Evolutionary conservation across 75 land plant species (phyloP).

Genomic region (Cryptomeria japonica): DNA sequence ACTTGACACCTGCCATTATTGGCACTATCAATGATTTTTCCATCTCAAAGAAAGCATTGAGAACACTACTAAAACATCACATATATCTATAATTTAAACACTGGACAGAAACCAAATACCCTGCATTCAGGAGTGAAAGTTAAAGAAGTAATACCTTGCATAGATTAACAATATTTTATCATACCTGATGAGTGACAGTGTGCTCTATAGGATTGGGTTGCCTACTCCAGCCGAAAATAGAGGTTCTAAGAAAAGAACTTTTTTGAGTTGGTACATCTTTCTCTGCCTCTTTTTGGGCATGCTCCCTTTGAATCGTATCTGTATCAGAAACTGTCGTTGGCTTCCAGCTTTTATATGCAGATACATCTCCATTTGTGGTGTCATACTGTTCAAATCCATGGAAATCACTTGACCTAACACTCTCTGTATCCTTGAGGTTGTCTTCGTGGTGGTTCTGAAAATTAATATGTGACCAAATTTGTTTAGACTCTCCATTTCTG

Average conservation of each 20-base stretch:
- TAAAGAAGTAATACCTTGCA: not conserved
- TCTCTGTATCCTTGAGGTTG: not conserved
- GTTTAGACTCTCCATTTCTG: not conserved
- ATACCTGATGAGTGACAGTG: not conserved
- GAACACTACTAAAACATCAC: not conserved
- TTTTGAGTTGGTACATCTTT: not conserved
- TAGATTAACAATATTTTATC: not conserved
- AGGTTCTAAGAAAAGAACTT: not conserved
- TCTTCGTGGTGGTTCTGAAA: not conserved
- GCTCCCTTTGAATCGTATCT: not conserved
- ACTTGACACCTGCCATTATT: slow-evolving; percentile 28
- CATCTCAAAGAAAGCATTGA: not conserved
- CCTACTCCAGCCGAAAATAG: not conserved
- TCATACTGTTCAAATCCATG: slow-evolving; percentile 29
- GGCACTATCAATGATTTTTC: slow-evolving; percentile 6
- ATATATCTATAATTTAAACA: slow-evolving; percentile 23
- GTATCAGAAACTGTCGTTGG: not conserved
- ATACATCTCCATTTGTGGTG: not conserved
- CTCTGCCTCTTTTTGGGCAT: not conserved
- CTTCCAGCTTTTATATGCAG: not conserved
- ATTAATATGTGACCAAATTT: not conserved
- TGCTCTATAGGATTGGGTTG: not conserved
- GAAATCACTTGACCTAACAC: slow-evolving; percentile 19
- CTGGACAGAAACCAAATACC: not conserved
- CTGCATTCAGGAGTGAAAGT: not conserved